These are phyloP conservation scores for Colletotrichum sp. DNA, from an alignment of 2,329 filamentous ascomycete species.

Conservation along the genomic window DNA sequence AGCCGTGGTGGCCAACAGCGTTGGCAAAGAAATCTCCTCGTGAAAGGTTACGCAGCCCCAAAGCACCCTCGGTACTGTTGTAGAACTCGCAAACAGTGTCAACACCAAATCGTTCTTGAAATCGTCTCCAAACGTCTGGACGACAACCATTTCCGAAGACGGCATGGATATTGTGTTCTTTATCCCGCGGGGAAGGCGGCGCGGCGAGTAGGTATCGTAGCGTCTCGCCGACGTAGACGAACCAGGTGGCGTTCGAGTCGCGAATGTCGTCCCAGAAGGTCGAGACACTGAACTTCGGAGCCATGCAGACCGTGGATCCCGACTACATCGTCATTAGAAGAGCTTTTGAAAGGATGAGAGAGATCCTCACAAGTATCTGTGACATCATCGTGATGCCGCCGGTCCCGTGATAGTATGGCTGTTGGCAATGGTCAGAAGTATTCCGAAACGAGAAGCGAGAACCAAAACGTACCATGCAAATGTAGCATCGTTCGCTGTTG, in stretches of 20 bases:
- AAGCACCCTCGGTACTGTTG: conserved; percentile 76
- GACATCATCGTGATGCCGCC: conserved; percentile 65
- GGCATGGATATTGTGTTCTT: conserved; percentile 59
- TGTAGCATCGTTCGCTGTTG: not conserved
- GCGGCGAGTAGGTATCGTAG: conserved; percentile 75
- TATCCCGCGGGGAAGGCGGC: conserved; percentile 67
- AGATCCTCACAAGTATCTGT: conserved; percentile 56
- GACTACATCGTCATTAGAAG: not conserved
- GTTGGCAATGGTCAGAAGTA: conserved; percentile 25
- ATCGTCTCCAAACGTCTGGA: conserved; percentile 71
- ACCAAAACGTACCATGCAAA: not conserved
- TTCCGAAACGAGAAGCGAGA: rapidly evolving
- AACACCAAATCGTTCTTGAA: conserved; percentile 53
- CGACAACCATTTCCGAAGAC: conserved; percentile 73
- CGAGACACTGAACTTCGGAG: conserved; percentile 70
- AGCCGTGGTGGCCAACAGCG: conserved; percentile 74
- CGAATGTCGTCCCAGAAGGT: conserved; percentile 77
- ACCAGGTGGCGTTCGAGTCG: conserved; percentile 70
- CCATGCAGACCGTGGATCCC: conserved; percentile 64
- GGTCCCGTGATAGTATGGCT: conserved; percentile 72
- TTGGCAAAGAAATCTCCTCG: conserved; percentile 67
- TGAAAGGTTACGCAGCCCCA: conserved; percentile 65
- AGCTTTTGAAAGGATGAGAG: conserved; percentile 28
- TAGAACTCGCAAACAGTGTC: conserved; percentile 75
- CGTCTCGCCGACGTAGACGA: conserved; percentile 81